Conservation (phyloP, 2,329 filamentous ascomycete genomes). For the Fusarium subtropicale region DNA sequence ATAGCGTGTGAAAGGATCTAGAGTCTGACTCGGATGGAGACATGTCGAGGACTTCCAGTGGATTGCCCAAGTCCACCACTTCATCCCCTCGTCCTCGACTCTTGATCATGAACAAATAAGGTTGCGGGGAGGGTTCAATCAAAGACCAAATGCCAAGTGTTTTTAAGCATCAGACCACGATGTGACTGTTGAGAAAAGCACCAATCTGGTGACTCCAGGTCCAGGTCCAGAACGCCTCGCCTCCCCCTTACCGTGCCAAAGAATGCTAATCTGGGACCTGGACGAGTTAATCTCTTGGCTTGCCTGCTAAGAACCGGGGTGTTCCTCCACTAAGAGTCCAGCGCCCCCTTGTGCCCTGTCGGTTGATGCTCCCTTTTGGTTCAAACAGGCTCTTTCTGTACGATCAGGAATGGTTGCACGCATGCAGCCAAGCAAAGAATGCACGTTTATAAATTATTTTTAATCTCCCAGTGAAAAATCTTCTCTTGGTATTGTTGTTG, state of each 20-base stretch:
- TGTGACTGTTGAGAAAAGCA: not conserved
- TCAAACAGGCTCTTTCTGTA: not conserved
- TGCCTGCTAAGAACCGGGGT: slow-evolving; percentile 1
- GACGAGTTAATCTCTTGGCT: slow-evolving; percentile 22
- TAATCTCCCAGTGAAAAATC: too few relatives aligned
- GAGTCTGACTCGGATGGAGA: not conserved
- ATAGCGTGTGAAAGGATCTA: not conserved
- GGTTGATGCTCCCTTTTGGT: not conserved
- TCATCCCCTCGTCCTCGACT: not conserved
- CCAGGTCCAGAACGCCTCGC: not conserved
- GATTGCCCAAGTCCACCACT: not conserved
- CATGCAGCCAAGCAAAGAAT: not conserved
- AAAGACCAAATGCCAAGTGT: slow-evolving; percentile 15
- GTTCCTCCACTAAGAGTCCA: not conserved
- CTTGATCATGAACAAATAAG: slow-evolving; percentile 4
- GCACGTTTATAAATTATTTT: not conserved
- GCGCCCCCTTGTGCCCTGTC: not conserved
- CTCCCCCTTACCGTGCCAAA: slow-evolving; percentile 21
- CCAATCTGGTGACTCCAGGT: slow-evolving; percentile 4
- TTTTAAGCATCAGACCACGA: slow-evolving; percentile 1
- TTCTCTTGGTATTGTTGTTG: not conserved
- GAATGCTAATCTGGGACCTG: slow-evolving; percentile 1
- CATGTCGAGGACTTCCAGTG: too few relatives aligned
- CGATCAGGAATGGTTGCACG: not conserved
- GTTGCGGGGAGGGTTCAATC: slow-evolving; percentile 10